Evolutionary conservation across 2,329 filamentous ascomycete species (phyloP), one percentile per base, ranked within the genome.

Genomic region (Orbilia brochopaga): DNA sequence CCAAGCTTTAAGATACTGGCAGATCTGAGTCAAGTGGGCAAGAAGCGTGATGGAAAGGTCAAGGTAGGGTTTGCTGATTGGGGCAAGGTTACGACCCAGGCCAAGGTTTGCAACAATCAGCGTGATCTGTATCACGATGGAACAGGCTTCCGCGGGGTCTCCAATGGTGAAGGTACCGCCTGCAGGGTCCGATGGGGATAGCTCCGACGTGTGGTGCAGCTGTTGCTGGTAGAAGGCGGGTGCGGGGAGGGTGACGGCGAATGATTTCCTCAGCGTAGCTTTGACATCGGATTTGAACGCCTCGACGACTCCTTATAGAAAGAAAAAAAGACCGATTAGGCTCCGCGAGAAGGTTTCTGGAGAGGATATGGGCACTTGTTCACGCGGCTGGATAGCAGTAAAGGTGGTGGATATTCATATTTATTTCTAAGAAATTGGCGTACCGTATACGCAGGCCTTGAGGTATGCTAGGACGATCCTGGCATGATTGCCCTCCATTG

Each of bases 391-490:
- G 11, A 17, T 5, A 15, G n/a, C 15, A 15, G 37, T 15, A 2
- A 15, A 42, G 11, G 37, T 42, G 11, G n/a, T 15, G n/a, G 37
- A 15, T 19, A 17, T 10, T 19, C n/a, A 48, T 6, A 21, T 44
- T 44, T 7, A 37, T 37, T 44, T 44, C 3, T 44, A 42, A 42
- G n/a, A 42, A 42, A 42, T 59, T 10, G 21, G 23, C 67, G 10
- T 72, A 72, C 67, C 67, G 35, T 72, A 60, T 37, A 72, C 60
- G 40, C 67, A 72, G 6, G 60, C 60, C 40, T 63, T 72, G 4
- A 72, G 24, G 23, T 65, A 72, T 1, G 56, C 30, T 1, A 51
- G 55, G 10, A 51, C 55, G 13, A 35, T 30, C 11, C 44, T 57
- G 2, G 55, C 59, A 53, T 72, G 67, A 19, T 65, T 44, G 8